Evolutionary conservation across 2,329 filamentous ascomycete genomes (phyloP).

Genomic region (Mycocentrospora acerina): DNA sequence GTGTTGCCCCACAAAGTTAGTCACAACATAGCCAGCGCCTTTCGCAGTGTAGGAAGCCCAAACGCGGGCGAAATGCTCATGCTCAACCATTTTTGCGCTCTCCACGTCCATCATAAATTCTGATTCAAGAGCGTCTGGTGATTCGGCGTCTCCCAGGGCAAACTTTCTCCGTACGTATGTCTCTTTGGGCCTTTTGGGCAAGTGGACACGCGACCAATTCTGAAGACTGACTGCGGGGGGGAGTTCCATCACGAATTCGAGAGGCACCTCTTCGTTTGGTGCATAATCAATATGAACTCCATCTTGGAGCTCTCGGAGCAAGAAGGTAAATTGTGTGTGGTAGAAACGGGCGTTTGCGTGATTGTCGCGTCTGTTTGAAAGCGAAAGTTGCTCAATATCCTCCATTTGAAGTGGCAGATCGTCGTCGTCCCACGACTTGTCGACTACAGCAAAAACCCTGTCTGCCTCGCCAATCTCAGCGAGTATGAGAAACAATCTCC

Average conservation of each 20-base stretch:
- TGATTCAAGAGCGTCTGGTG: slow-evolving; percentile 30
- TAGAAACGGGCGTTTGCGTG: slow-evolving; percentile 69
- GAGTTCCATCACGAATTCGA: slow-evolving; percentile 66
- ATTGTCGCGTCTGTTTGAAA: slow-evolving; percentile 62
- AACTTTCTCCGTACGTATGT: slow-evolving; percentile 62
- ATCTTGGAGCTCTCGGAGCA: slow-evolving; percentile 63
- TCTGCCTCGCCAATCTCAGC: slow-evolving; percentile 69
- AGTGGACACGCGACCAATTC: slow-evolving; percentile 61
- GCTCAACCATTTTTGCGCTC: slow-evolving; percentile 59
- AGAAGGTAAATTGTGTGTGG: slow-evolving; percentile 68
- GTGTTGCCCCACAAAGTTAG: slow-evolving; percentile 66
- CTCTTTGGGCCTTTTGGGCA: slow-evolving; percentile 62
- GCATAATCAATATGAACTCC: slow-evolving; percentile 65
- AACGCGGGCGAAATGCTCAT: slow-evolving; percentile 69
- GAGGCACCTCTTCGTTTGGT: slow-evolving; percentile 67
- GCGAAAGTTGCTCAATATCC: slow-evolving; percentile 63
- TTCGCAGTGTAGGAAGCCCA: slow-evolving; percentile 71
- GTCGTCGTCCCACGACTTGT: slow-evolving; percentile 75
- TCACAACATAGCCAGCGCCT: slow-evolving; percentile 64
- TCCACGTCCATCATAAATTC: slow-evolving; percentile 65
- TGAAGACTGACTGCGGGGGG: slow-evolving; percentile 50
- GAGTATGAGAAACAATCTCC: slow-evolving; percentile 70
- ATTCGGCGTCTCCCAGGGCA: slow-evolving; percentile 47
- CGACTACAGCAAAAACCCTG: slow-evolving; percentile 73
- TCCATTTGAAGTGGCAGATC: slow-evolving; percentile 70